Evolutionary conservation across 2,329 filamentous ascomycete species (phyloP).

Genomic region (Aplosporella prunicola): DNA sequence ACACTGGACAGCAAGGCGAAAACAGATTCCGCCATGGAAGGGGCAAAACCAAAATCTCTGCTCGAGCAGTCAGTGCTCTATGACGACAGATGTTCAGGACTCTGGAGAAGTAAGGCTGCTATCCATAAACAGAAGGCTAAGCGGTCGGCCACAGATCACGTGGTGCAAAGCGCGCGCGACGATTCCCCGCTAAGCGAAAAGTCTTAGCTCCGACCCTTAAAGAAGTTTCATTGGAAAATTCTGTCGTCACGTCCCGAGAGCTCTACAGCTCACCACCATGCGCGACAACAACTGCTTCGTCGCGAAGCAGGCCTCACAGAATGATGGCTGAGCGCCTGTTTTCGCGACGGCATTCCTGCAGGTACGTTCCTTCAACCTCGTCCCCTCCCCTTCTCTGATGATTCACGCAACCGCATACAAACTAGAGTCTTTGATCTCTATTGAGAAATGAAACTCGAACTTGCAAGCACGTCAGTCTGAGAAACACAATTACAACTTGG

Average conservation of each 20-base stretch:
- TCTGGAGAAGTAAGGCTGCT: too few species aligned
- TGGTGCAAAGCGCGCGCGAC: too few species aligned
- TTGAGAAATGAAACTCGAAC: conserved; percentile 31
- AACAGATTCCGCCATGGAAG: too few species aligned
- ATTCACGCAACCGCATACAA: conserved; percentile 32
- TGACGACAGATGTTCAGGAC: too few species aligned
- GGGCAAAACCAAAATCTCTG: too few species aligned
- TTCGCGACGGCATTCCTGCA: not conserved
- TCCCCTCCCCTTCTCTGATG: conserved; percentile 24
- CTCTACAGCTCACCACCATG: conserved; percentile 2
- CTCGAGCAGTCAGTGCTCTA: too few species aligned
- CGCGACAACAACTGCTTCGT: not conserved
- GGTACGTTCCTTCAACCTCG: not conserved
- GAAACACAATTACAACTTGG: too few species aligned
- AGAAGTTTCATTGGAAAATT: conserved; percentile 1
- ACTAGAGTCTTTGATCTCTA: conserved; percentile 38
- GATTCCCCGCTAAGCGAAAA: conserved; percentile 8
- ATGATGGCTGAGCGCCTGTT: not conserved
- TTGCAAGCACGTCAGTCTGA: conserved; percentile 38
- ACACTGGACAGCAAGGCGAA: too few species aligned
- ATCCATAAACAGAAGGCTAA: too few species aligned
- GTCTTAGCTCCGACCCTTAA: not conserved
- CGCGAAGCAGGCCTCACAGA: not conserved
- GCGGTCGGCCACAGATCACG: too few species aligned
- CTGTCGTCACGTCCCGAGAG: not conserved